Conservation (phyloP, 2,329 filamentous ascomycete species). For the Penicillium thymicola region DNA sequence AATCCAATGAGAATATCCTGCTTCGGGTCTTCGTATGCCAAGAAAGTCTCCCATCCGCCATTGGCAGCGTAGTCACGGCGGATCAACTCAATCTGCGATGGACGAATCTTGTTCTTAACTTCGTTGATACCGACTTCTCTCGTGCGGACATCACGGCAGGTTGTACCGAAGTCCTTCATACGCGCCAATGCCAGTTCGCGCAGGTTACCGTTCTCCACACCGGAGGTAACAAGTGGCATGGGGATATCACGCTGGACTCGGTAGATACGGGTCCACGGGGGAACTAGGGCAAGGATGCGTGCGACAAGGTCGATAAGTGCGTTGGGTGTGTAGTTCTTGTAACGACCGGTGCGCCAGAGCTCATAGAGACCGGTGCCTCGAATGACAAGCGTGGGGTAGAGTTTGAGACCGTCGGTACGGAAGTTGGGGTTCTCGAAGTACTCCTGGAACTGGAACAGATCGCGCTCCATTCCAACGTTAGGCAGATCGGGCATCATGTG, state of each 20-base stretch:
- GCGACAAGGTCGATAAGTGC: conserved; percentile 93
- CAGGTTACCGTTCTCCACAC: conserved; percentile 95
- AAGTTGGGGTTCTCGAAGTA: conserved; percentile 98
- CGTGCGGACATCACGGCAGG: conserved; percentile 92
- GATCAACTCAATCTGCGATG: conserved; percentile 92
- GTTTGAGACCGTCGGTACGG: conserved; percentile 93
- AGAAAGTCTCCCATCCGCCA: conserved; percentile 96
- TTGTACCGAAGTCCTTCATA: conserved; percentile 99
- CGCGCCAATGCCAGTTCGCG: conserved; percentile 89
- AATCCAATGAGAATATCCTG: conserved; percentile 96
- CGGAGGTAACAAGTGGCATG: conserved; percentile 99
- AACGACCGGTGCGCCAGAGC: conserved; percentile 91
- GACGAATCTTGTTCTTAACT: conserved; percentile 97
- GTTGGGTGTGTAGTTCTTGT: conserved; percentile 98
- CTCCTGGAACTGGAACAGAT: conserved; percentile 93
- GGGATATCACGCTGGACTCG: conserved; percentile 97
- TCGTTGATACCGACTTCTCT: conserved; percentile 98
- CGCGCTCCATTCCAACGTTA: conserved; percentile 97
- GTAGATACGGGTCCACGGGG: conserved; percentile 98
- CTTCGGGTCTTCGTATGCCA: conserved; percentile 97
- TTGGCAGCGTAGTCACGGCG: conserved; percentile 93
- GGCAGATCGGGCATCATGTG: conserved; percentile 99
- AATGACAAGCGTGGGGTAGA: conserved; percentile 96
- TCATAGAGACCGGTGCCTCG: conserved; percentile 95
- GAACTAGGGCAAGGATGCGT: conserved; percentile 89